Percentiles rank a stretch among this genome's conserved stretches.
phyloP scores from a whole-genome alignment of 1,284 basidiomycete genomes.

The Phellopilus nigrolimitatus region DNA sequence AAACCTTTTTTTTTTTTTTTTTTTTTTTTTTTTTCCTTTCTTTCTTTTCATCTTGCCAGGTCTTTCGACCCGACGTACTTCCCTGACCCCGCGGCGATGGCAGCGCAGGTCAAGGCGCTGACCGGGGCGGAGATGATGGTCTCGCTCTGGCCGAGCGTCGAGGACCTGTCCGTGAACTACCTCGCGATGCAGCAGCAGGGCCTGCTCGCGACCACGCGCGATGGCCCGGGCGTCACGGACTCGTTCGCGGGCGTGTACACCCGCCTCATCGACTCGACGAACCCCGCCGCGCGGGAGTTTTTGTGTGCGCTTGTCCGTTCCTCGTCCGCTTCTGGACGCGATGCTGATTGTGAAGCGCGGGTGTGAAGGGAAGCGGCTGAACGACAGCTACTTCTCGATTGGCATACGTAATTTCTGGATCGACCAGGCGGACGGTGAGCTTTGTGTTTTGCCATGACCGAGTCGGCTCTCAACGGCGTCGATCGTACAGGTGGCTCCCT shows the following conservation, averaged over 20 bases:
- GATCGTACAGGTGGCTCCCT: constrained; percentile 32
- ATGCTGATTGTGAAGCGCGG: background rate
- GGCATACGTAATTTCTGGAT: constrained; percentile 42
- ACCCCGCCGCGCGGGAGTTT: constrained; percentile 26
- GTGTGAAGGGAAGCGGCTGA: constrained; percentile 34
- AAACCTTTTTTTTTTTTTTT: background rate
- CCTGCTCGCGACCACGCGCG: constrained; percentile 35
- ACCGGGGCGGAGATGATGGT: constrained; percentile 44
- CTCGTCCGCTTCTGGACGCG: background rate
- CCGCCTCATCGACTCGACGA: constrained; percentile 29
- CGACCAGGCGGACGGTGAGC: constrained; percentile 36
- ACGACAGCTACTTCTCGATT: constrained; percentile 39
- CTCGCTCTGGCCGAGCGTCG: constrained; percentile 39
- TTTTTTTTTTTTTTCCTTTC: background rate
- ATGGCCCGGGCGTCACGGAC: constrained; percentile 37
- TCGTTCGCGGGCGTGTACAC: constrained; percentile 40
- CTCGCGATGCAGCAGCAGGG: constrained; percentile 32
- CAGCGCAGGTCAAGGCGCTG: constrained; percentile 33
- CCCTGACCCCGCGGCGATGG: constrained; percentile 37
- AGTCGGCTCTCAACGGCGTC: constrained; percentile 1
- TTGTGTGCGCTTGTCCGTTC: constrained; percentile 17
- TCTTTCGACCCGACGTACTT: constrained; percentile 36
- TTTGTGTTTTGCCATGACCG: background rate
- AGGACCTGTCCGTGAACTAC: constrained; percentile 37
- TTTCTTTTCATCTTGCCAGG: constrained; percentile 22